Base-by-base conservation (phyloP, 805 yeast species). In the Candida andamanensis region DNA sequence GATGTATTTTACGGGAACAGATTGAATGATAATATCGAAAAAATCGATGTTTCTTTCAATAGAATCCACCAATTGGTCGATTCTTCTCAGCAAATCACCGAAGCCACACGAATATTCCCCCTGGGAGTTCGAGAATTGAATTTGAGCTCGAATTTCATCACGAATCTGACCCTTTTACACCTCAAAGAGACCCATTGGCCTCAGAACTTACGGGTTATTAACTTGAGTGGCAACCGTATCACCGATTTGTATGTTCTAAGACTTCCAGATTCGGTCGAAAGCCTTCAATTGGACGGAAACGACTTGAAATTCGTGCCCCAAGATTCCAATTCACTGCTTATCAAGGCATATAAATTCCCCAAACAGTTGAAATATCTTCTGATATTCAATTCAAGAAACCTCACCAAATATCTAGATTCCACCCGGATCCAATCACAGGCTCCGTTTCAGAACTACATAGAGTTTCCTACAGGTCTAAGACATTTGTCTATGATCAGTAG, bases 11-110 rank as follows among this genome's bases (percentile, higher is more conserved):
- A 27, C 17, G 35, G 26, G 21, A 36, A 50, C 10, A 41, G 27
- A 14, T 44, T 63, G 13, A 63, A 64, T 2, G 40, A 37, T 13
- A 46, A 58, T 0, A 33, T 60, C 19, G 56, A 53, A 27, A 52
- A 52, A 3, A 37, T 60, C 17, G 65, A 60, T 29, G 37, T 60
- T 12, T 50, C 56, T 12, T 37, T 40, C 37, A 60, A 56, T 31
- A 30, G 32, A 17, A 45, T 54, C 4, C 30, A 29, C 6, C 25
- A 7, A 37, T 52, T 30, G 28, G 26, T 35, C 7, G 28, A 28
- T 15, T 25, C 20, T 10, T 18, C 12, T 8, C 9, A 23, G 14
- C 15, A 22, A n/a, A 11, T 15, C 19, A 13, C 19, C 11, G 17
- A 12, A 6, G 13, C 5, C 13, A 4, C 26, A 2, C 6, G 17